Base-by-base conservation (phyloP, 495 filamentous ascomycete species). In the Trichoderma orchidacearum region DNA sequence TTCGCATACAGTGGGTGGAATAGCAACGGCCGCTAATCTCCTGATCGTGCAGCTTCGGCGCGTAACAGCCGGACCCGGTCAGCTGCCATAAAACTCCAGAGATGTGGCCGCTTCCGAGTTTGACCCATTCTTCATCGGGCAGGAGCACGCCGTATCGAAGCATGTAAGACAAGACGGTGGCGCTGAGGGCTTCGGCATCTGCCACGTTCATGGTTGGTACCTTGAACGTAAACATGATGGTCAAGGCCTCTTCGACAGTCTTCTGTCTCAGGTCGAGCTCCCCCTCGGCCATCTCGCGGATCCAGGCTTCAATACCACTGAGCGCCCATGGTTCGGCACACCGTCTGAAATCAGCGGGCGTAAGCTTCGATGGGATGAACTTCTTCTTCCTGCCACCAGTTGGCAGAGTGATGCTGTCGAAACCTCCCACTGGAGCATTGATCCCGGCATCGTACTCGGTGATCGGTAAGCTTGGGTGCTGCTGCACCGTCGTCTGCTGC, bases 161-260 rank as follows among this genome's bases (percentile, higher is more conserved):
- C 90, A 99, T 95, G 31, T 85, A 81, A 34, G 80, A 74, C 1
- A 96, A 87, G 1, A 96, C 87, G 52, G 80, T 82, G 45, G 83
- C 79, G 50, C 87, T 86, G 21, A 99, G 74, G 6, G 85, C 84
- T 65, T 99, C 93, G 1, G 94, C 94, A 75, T 97, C 93, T 2
- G 93, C 90, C 48, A 90, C 90, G 63, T 99, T 97, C 93, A 99
- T 97, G 0, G 92, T 99, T 1, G 94, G 90, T 2, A 99, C 90
- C 68, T 95, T 96, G 70, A 90, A 83, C 15, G 90, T 95, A 66
- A 99, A 97, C 21, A 99, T 73, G 8, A 84, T 88, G 23, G 96
- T 84, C 38, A 97, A 80, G 2, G 87, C 91, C 54, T 96, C 90
- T 30, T 86, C 83, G 48, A 97, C 79, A 5, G 85, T 82, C 56